Evolutionary conservation across 139 green algal genomes (phyloP).

Genomic region (Chlorella sp.): DNA sequence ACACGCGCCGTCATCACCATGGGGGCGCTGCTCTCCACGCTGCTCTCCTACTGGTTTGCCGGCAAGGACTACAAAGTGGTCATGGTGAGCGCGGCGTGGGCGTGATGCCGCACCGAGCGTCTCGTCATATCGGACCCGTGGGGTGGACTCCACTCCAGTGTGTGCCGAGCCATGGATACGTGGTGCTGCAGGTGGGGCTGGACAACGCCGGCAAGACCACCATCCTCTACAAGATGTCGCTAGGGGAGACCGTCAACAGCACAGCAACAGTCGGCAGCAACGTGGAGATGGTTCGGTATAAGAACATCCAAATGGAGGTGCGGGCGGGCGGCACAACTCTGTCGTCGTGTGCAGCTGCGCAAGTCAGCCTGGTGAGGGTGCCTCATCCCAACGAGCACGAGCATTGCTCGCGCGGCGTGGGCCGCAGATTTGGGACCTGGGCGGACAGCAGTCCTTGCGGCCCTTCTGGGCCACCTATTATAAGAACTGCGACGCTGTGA

Average conservation of each 20-base stretch:
- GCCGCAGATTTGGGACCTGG: conserved; percentile 58
- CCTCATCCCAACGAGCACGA: too few relatives aligned
- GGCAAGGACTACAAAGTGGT: conserved; percentile 82
- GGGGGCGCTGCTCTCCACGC: conserved; percentile 4
- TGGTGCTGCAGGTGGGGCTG: conserved; percentile 68
- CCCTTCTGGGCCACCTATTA: conserved; percentile 88
- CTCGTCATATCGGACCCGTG: neutral
- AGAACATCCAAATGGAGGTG: conserved; percentile 79
- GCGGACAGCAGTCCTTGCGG: conserved; percentile 80
- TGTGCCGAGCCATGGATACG: too few relatives aligned
- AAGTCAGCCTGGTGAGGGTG: too few relatives aligned
- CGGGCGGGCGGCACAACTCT: too few relatives aligned
- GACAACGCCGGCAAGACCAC: conserved; percentile 96
- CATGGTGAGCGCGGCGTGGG: conserved; percentile 42
- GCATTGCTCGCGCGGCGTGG: too few relatives aligned
- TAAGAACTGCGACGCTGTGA: conserved; percentile 70
- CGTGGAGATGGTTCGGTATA: conserved; percentile 76
- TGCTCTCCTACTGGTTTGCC: conserved; percentile 47
- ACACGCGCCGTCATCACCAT: too few relatives aligned
- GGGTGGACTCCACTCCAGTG: neutral
- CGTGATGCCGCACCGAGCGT: neutral
- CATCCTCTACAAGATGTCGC: conserved; percentile 82
- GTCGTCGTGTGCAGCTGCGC: too few relatives aligned
- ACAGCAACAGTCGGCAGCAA: conserved; percentile 85
- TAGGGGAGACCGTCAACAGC: conserved; percentile 78